Evolutionary conservation across 371 early-diverging fungal genomes (phyloP).

Genomic region (Conidiobolus incongruus): DNA sequence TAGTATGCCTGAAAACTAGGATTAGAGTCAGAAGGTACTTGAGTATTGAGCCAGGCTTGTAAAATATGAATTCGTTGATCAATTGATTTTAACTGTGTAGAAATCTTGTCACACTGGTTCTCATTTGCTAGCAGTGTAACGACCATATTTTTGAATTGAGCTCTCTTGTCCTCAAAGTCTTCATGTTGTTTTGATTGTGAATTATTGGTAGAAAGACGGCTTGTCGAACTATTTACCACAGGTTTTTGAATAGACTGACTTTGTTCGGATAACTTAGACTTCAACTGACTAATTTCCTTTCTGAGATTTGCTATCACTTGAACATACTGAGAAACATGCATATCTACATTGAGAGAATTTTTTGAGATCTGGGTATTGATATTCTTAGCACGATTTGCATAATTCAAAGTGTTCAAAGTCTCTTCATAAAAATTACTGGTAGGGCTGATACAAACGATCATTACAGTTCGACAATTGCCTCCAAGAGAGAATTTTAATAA

Average conservation of each 20-base stretch:
- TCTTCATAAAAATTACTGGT: constrained; percentile 47
- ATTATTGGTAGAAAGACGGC: background rate
- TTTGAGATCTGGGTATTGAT: constrained; percentile 37
- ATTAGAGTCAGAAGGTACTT: background rate
- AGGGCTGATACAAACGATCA: constrained; percentile 70
- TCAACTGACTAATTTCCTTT: constrained; percentile 29
- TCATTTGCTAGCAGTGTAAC: too few relatives aligned
- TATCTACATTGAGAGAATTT: constrained; percentile 24
- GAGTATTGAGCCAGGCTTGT: background rate
- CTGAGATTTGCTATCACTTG: constrained; percentile 25
- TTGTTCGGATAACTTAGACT: too few relatives aligned
- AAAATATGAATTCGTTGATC: background rate
- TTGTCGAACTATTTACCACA: constrained; percentile 10
- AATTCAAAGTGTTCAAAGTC: constrained; percentile 72
- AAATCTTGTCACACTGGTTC: too few relatives aligned
- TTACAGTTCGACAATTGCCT: constrained; percentile 60
- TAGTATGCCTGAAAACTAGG: background rate
- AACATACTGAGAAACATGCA: constrained; percentile 32
- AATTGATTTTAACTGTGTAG: too few relatives aligned
- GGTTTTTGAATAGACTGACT: too few relatives aligned
- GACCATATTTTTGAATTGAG: background rate
- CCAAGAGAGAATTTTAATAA: constrained; percentile 65
- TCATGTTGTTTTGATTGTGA: background rate
- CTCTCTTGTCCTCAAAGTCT: background rate
- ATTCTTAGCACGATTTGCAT: constrained; percentile 59